Conservation (phyloP, 2,329 filamentous ascomycete genomes). For the Pezizomycotina sp. region DNA sequence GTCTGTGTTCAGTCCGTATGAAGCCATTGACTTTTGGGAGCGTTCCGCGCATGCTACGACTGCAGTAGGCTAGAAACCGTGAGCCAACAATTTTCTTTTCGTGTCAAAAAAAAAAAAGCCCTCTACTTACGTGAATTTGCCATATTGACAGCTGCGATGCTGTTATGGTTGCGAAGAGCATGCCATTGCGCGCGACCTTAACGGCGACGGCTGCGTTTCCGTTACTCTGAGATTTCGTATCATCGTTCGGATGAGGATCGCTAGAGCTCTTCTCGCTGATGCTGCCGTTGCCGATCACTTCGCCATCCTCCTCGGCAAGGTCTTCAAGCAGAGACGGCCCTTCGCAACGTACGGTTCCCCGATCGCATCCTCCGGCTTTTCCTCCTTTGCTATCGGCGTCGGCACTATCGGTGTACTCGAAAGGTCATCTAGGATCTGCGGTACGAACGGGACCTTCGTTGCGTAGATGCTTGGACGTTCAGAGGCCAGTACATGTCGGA, state of each 20-base stretch:
- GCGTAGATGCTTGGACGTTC: constrained; percentile 67
- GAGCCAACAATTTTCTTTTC: constrained; percentile 25
- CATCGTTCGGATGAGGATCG: constrained; percentile 20
- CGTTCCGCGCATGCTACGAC: constrained; percentile 72
- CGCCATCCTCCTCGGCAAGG: constrained; percentile 7
- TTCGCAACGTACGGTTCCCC: constrained; percentile 23
- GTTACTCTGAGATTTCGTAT: constrained; percentile 25
- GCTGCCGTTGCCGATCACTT: constrained; percentile 7
- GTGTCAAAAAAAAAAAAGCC: constrained; percentile 11
- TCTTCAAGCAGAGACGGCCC: not conserved
- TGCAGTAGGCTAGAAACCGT: constrained; percentile 54
- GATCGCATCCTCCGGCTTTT: constrained; percentile 29
- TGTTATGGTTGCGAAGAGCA: constrained; percentile 77
- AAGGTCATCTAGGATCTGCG: constrained; percentile 35
- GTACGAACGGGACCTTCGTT: constrained; percentile 53
- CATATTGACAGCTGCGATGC: constrained; percentile 75
- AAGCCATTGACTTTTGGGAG: constrained; percentile 59
- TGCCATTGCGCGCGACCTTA: constrained; percentile 60
- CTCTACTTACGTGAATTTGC: constrained; percentile 61
- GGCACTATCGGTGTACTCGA: constrained; percentile 47
- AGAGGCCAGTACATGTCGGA: constrained; percentile 73
- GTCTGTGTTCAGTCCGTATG: constrained; percentile 71
- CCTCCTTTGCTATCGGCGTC: constrained; percentile 25
- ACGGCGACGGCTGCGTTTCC: constrained; percentile 56
- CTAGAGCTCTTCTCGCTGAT: constrained; percentile 18